Evolutionary conservation across 345 rosid genomes (phyloP), one percentile per base, ranked within the genome.

Genomic region (Arabidopsis thaliana): DNA sequence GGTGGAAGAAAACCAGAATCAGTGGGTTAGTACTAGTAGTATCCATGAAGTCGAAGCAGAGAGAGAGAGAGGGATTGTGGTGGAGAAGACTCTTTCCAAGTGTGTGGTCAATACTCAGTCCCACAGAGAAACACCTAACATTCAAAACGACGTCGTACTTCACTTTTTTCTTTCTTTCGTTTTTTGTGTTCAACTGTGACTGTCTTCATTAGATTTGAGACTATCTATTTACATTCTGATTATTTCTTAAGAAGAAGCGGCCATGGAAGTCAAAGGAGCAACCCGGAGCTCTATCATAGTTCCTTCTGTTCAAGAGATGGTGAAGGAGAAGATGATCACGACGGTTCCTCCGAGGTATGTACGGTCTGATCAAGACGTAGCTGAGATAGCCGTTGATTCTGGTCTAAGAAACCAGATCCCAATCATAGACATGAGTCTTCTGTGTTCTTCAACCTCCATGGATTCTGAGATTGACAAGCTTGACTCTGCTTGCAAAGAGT

Each of bases 401-500:
- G 61, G 24, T 57, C 40, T 65, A 13, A 3, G 7, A 20, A 12
- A 4, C 12, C 49, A 67, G 20, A 49, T 76, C 11, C 75, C 79
- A 4, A 4, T 71, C 40, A 71, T 71, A 20, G 75, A 71, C 68
- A 3, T 71, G 75, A 60, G 7, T 20, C 53, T 5, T 41, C 30
- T 76, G 62, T 45, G 56, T 34, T 69, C 75, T 50, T 4, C 32
- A 28, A 28, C 4, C 32, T 28, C 0, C 32, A 28, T 68, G 58
- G 67, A 70, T 6, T 61, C 78, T 20, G 78, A 75, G 52, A 51
- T 78, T 30, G 50, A 69, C 11, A 82, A 82, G 32, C 84, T 85
- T 16, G 85, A 87, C 59, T 59, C 13, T 5, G 88, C 93, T 22
- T 87, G 93, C 76, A 82, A 64, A 76, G 77, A 83, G 2, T 85